These are phyloP conservation scores for Epichloe sp. DNA, from an alignment of 2,329 filamentous ascomycete genomes.

Conservation along the genomic window DNA sequence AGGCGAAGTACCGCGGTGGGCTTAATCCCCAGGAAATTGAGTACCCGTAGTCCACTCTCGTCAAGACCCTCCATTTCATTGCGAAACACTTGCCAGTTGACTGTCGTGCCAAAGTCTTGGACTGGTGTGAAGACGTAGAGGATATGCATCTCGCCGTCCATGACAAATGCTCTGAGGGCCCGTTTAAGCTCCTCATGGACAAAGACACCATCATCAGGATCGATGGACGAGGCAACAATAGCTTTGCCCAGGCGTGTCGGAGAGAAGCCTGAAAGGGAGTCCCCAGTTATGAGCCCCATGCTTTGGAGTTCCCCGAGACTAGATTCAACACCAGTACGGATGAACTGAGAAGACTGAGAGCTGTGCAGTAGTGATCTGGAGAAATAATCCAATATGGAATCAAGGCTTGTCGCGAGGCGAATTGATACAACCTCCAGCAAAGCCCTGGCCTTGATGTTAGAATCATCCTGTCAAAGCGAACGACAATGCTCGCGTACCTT, in stretches of 20 bases:
- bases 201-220: constrained; percentile 64
- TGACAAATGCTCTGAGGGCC: constrained; percentile 59
- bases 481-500: constrained; percentile 27
- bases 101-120: constrained; percentile 38
- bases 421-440: constrained; percentile 59
- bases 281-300: constrained; percentile 40
- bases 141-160: constrained; percentile 71
- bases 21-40: constrained; percentile 55
- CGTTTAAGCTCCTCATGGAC: constrained; percentile 54
- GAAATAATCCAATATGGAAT: constrained; percentile 55
- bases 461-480: background rate
- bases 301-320: constrained; percentile 45
- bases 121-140: constrained; percentile 68
- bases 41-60: constrained; percentile 56
- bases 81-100: constrained; percentile 63
- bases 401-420: constrained; percentile 50
- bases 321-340: constrained; percentile 40
- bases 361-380: constrained; percentile 52
- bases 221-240: constrained; percentile 58
- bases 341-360: constrained; percentile 34
- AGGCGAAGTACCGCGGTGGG: constrained; percentile 54
- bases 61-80: constrained; percentile 58
- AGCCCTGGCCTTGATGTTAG: constrained; percentile 32
- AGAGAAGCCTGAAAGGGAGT: constrained; percentile 37
- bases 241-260: constrained; percentile 56